Conservation (phyloP, 768 basidiomycete genomes). For the Lentinula guzmanii region DNA sequence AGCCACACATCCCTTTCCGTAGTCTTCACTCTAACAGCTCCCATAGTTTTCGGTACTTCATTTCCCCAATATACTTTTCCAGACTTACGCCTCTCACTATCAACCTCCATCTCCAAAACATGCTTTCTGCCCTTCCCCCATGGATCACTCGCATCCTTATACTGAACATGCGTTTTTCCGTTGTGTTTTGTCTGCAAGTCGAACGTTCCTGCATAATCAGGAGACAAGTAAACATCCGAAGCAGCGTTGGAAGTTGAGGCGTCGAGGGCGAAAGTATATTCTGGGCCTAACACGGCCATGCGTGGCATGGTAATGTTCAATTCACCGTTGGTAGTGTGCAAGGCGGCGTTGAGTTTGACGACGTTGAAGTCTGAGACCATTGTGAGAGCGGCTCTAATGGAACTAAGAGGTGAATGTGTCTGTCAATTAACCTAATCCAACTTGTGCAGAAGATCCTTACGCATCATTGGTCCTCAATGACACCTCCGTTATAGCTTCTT, state of each 20-base stretch:
- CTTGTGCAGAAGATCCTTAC: background rate
- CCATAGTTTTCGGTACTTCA: background rate
- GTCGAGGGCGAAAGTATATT: background rate
- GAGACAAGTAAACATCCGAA: background rate
- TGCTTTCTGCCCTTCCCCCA: background rate
- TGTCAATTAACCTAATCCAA: background rate
- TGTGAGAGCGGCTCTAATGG: background rate
- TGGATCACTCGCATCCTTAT: background rate
- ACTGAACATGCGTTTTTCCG: background rate
- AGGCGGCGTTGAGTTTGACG: background rate
- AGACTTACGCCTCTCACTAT: background rate
- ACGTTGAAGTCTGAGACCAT: background rate
- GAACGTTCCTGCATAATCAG: background rate
- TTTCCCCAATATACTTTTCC: background rate
- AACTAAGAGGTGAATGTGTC: background rate
- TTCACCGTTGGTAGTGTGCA: constrained; percentile 3
- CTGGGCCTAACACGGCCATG: background rate
- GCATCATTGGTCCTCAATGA: background rate
- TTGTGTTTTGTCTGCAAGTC: constrained; percentile 7
- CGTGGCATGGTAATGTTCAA: background rate
- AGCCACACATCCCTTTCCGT: background rate
- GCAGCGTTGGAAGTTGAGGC: constrained; percentile 3
- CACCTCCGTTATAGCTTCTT: background rate
- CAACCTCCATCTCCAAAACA: background rate
- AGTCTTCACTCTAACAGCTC: background rate